phyloP scores from a whole-genome alignment of 2,329 filamentous ascomycete species.

The Chrysoporthe deuterocubensis region DNA sequence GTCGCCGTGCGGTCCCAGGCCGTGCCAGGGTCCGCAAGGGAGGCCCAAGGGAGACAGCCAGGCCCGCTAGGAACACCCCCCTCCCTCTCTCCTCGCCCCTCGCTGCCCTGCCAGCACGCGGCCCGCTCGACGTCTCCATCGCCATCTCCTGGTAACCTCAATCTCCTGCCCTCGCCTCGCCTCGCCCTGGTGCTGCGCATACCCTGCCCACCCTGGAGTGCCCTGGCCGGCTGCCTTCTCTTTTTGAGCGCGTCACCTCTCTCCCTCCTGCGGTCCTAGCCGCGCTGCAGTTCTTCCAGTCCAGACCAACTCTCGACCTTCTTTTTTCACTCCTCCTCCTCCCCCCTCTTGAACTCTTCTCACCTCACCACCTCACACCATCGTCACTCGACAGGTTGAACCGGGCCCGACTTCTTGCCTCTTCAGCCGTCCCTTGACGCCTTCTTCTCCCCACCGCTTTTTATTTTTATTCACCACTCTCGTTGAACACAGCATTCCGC shows the following conservation, averaged over 20 bases:
- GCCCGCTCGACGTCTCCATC: neutral
- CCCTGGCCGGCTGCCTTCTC: slow-evolving; percentile 5
- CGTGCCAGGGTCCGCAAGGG: no score
- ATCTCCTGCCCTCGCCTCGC: slow-evolving; percentile 15
- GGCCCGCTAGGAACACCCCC: neutral
- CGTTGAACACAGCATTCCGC: slow-evolving; percentile 20
- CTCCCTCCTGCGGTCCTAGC: neutral
- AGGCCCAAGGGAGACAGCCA: no score
- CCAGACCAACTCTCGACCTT: slow-evolving; percentile 7
- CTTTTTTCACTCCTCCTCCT: slow-evolving; percentile 9
- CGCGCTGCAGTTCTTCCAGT: slow-evolving; percentile 3
- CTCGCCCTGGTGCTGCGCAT: neutral
- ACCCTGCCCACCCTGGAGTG: slow-evolving; percentile 9
- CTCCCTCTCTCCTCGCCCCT: neutral
- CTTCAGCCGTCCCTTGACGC: slow-evolving; percentile 23
- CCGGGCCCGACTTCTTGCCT: slow-evolving; percentile 23
- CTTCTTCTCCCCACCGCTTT: slow-evolving; percentile 18
- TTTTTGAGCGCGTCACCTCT: slow-evolving; percentile 15
- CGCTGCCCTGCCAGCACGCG: neutral
- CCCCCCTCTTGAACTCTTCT: neutral
- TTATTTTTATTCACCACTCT: slow-evolving; percentile 28
- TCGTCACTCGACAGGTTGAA: slow-evolving; percentile 23
- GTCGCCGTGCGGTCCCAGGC: no score
- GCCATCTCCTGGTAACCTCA: slow-evolving; percentile 12
- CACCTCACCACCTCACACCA: slow-evolving; percentile 1